Evolutionary conservation across 345 rosid genomes (phyloP).

Genomic region (Mallotus nudiflorus): DNA sequence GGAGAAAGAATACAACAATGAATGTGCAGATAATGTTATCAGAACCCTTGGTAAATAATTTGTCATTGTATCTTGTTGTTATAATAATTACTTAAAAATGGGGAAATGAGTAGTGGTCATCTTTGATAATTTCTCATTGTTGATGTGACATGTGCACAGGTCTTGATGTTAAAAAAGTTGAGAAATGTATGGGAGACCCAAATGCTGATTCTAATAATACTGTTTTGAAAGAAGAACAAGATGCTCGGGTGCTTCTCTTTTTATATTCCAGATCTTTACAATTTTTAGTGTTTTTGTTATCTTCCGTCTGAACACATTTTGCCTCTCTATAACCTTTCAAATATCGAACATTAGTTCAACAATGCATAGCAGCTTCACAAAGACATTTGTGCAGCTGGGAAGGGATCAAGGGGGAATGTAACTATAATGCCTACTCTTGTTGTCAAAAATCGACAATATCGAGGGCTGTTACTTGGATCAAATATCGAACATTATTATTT

Average conservation of each 20-base stretch:
- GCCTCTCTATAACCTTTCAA: background rate
- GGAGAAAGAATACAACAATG: no score
- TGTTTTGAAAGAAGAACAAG: constrained; percentile 88
- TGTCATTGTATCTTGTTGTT: no score
- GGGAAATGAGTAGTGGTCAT: background rate
- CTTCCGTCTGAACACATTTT: background rate
- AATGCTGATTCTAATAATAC: constrained; percentile 75
- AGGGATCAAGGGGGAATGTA: constrained; percentile 97
- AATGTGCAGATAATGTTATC: no score
- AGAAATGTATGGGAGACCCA: no score
- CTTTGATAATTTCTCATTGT: constrained; percentile 12
- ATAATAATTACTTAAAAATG: no score
- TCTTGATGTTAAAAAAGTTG: constrained; percentile 68
- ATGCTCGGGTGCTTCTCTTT: constrained; percentile 64
- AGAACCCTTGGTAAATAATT: no score
- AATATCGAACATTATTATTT: background rate
- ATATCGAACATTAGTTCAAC: constrained; percentile 1
- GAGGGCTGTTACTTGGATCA: constrained; percentile 45
- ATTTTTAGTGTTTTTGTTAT: background rate
- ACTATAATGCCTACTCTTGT: constrained; percentile 98
- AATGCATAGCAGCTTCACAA: constrained; percentile 25
- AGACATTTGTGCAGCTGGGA: constrained; percentile 58
- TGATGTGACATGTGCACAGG: constrained; percentile 43
- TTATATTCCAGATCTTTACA: background rate
- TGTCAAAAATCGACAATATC: constrained; percentile 87